These are phyloP conservation scores for Penicillium sp. DNA, from an alignment of 2,329 filamentous ascomycete species.

Conservation along the genomic window DNA sequence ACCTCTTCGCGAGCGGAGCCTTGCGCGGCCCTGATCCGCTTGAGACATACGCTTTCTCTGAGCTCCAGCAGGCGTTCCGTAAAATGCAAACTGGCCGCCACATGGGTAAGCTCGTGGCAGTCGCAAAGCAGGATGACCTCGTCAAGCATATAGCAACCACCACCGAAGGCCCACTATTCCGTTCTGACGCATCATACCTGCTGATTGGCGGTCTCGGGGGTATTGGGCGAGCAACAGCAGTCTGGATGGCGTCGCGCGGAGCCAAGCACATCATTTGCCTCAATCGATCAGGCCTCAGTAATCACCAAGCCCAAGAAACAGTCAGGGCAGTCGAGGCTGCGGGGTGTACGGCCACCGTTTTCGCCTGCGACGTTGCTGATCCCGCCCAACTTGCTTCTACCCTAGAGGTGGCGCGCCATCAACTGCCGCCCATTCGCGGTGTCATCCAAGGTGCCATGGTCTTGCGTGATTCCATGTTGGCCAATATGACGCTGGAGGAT, in stretches of 20 bases:
- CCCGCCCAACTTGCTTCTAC: background rate
- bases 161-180: background rate
- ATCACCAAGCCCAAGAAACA: background rate
- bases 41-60: conserved; percentile 16
- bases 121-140: background rate
- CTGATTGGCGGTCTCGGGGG: conserved; percentile 44
- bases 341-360: background rate
- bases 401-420: background rate
- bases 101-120: conserved; percentile 46
- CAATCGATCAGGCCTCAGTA: conserved; percentile 23
- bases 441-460: conserved; percentile 4
- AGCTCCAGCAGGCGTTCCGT: conserved; percentile 41
- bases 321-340: conserved; percentile 15
- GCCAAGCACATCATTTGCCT: conserved; percentile 38
- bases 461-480: conserved; percentile 1
- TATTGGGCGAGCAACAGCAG: conserved; percentile 35
- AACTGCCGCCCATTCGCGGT: background rate
- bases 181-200: conserved; percentile 29
- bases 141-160: background rate
- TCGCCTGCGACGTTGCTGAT: background rate
- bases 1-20: background rate
- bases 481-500: conserved; percentile 15
- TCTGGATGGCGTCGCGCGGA: conserved; percentile 36
- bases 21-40: conserved; percentile 9
- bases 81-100: conserved; percentile 45